Percentiles rank a stretch among this genome's conserved stretches.
These are phyloP conservation scores for Boechera retrofracta DNA, from an alignment of 345 rosid species.

Conservation along the genomic window DNA sequence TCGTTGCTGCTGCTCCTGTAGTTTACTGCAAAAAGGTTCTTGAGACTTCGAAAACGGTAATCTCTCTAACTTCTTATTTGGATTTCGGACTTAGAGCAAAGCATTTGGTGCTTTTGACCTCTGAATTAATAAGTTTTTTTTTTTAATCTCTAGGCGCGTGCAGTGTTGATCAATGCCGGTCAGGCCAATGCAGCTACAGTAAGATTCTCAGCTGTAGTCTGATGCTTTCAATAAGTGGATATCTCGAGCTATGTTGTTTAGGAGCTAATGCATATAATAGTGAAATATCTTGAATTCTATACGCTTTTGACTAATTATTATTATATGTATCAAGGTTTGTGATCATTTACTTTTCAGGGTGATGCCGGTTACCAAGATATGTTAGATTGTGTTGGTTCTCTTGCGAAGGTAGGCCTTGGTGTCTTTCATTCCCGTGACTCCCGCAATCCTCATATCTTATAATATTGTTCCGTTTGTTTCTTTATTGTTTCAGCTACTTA, in stretches of 20 bases:
- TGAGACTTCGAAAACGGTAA: slow-evolving; percentile 61
- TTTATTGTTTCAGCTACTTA: slow-evolving; percentile 59
- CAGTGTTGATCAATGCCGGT: slow-evolving; percentile 94
- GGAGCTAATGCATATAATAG: slow-evolving; percentile 14
- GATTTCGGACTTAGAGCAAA: background rate
- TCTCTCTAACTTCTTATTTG: background rate
- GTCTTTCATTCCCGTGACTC: background rate
- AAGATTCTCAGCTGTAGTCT: slow-evolving; percentile 43
- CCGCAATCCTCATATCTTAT: slow-evolving; percentile 2
- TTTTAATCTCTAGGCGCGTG: slow-evolving; percentile 65
- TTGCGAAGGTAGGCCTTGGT: slow-evolving; percentile 60
- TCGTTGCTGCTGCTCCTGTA: slow-evolving; percentile 97
- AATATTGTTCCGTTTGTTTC: slow-evolving; percentile 18
- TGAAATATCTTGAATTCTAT: background rate
- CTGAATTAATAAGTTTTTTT: background rate
- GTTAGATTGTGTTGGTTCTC: slow-evolving; percentile 72
- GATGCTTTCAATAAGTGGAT: slow-evolving; percentile 5
- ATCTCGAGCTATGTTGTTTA: slow-evolving; percentile 14
- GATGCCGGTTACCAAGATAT: slow-evolving; percentile 91
- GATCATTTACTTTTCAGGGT: slow-evolving; percentile 57
- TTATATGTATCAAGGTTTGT: background rate
- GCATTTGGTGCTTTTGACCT: slow-evolving; percentile 8
- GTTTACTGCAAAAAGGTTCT: slow-evolving; percentile 72
- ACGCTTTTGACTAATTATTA: no score
- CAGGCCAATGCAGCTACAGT: slow-evolving; percentile 99